Base-by-base conservation (phyloP, 2,329 filamentous ascomycete genomes). In the Calonectria honghensis region DNA sequence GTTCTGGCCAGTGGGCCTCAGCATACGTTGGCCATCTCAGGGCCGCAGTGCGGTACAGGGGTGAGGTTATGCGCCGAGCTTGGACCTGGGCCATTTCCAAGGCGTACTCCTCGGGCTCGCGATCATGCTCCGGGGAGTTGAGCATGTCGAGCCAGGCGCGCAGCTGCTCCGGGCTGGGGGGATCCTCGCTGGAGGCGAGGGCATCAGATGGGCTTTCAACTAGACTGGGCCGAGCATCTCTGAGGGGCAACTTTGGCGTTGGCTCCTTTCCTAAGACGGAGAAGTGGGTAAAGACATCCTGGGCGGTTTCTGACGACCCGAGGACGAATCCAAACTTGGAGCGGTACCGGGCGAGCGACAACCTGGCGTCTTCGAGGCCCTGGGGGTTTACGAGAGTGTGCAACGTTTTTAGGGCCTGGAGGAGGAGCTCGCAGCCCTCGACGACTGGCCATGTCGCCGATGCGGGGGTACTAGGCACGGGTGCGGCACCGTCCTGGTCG, bases 81-180 rank as follows among this genome's bases (percentile, higher is more conserved):
- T 78, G 76, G 4, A 81, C 71, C 3, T 78, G 68, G 2, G 73
- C 68, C n/a, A 77, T 63, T 70, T 84, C 83, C 39, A 70, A 68
- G 57, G 73, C 80, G 39, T 81, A 81, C 3, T 84, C 81, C 27
- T 79, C 77, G 0, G 82, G 83, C 20, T 83, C 81, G 1, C 80
- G 77, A 41, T 79, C 68, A 54, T 83, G 65, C 1, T 79, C 73
- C 0, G 73, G 24, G 2, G 75, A 77, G 35, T 76, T 81, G 16
- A 83, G 68, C 4, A 78, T 50, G 1, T 57, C 72, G 9, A 82
- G 35, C 80, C 80, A 82, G 13, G 66, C 66, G 6, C 74, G 77
- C 32, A 82, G 69, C 18, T 77, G 69, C 48, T 80, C 77, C 0
- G 70, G 54, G 3, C 18, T 77, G 7, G 77, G 70, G 14, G 76